phyloP scores from a whole-genome alignment of 2,329 filamentous ascomycete species.

The Ophiocordyceps polyrhachis-furcata region DNA sequence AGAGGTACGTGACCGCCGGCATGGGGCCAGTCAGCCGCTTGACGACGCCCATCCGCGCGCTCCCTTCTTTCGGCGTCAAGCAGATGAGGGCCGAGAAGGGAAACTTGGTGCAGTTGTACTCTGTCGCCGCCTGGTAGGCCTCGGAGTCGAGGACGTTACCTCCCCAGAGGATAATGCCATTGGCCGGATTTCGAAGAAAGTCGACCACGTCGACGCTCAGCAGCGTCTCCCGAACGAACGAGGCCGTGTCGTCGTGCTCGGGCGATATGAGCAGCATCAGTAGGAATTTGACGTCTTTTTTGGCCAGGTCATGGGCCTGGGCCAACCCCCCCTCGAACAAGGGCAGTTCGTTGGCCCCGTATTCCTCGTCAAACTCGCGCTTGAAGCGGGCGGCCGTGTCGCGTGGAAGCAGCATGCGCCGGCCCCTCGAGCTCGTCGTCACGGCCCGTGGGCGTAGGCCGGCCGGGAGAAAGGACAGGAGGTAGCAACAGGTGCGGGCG shows the following conservation, averaged over 20 bases:
- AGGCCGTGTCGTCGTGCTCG: constrained; percentile 80
- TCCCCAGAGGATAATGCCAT: constrained; percentile 78
- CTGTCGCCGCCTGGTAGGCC: constrained; percentile 79
- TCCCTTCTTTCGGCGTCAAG: constrained; percentile 68
- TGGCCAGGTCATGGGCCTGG: constrained; percentile 75
- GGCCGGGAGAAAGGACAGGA: constrained; percentile 66
- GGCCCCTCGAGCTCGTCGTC: constrained; percentile 44
- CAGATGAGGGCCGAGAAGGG: constrained; percentile 77
- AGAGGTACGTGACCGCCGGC: constrained; percentile 50
- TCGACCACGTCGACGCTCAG: constrained; percentile 53
- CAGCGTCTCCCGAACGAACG: constrained; percentile 68
- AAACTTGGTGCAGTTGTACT: constrained; percentile 79
- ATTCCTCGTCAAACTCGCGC: constrained; percentile 88
- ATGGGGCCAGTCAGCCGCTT: constrained; percentile 59
- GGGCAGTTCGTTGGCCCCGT: constrained; percentile 51
- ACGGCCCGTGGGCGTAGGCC: constrained; percentile 35
- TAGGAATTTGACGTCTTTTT: constrained; percentile 79
- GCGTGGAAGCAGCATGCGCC: constrained; percentile 61
- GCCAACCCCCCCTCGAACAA: constrained; percentile 85
- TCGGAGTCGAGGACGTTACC: constrained; percentile 87
- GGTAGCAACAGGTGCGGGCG: constrained; percentile 55
- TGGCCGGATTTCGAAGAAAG: constrained; percentile 55
- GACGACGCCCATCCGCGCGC: constrained; percentile 79
- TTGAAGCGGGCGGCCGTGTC: constrained; percentile 81
- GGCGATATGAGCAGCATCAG: constrained; percentile 77